Evolutionary conservation across 768 basidiomycete genomes (phyloP).

Genomic region (Boletellus sp.): DNA sequence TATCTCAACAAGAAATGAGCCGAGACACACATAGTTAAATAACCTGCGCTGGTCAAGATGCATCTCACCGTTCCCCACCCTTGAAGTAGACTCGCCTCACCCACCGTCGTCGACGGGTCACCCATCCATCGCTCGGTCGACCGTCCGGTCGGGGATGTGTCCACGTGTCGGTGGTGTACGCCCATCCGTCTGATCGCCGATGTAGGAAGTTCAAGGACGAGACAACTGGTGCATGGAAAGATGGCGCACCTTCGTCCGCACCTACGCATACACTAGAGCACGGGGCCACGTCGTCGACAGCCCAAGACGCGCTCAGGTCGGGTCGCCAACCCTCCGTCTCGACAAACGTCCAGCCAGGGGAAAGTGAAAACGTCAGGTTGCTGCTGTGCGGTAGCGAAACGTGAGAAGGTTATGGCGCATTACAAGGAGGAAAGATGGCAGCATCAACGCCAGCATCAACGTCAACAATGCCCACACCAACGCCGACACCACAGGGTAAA

Average conservation of each 20-base stretch:
- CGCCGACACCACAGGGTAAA: no score
- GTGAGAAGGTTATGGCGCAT: no score
- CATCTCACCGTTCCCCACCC: not conserved
- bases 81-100: constrained; percentile 53
- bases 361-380: constrained; percentile 77
- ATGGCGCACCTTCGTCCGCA: constrained; percentile 25
- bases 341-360: constrained; percentile 70
- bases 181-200: constrained; percentile 60
- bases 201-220: not conserved
- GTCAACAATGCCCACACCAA: no score
- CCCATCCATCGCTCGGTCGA: constrained; percentile 42
- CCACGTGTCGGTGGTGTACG: constrained; percentile 80
- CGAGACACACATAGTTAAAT: no score
- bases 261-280: constrained; percentile 11
- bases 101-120: constrained; percentile 72
- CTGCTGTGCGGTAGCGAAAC: constrained; percentile 43
- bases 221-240: not conserved
- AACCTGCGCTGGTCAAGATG: no score
- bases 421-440: not conserved
- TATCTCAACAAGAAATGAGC: no score
- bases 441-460: not conserved
- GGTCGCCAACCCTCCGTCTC: constrained; percentile 75
- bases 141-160: constrained; percentile 40
- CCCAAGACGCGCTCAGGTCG: constrained; percentile 60
- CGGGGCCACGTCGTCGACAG: constrained; percentile 12